phyloP scores from a whole-genome alignment of 108 stramenopile genomes.

The Cylindrotheca fusiformis region DNA sequence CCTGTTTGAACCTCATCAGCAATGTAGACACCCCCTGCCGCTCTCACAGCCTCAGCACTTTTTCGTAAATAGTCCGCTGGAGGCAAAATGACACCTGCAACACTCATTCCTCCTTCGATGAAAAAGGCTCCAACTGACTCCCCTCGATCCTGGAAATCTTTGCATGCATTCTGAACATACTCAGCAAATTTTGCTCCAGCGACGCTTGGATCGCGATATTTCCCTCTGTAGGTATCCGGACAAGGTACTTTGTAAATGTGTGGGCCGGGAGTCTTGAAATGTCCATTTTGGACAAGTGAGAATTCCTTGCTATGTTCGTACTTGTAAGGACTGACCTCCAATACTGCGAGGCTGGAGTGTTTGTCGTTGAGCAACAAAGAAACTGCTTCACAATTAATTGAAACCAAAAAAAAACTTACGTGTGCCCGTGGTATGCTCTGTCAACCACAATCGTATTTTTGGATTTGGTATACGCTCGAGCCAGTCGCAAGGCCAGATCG shows the following conservation, averaged over 20 bases:
- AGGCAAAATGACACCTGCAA: slow-evolving; percentile 87
- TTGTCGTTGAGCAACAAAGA: too few relatives aligned
- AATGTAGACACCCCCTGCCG: slow-evolving; percentile 90
- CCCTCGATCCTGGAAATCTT: slow-evolving; percentile 34
- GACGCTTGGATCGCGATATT: slow-evolving; percentile 33
- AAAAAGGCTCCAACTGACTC: slow-evolving; percentile 81
- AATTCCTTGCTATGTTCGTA: slow-evolving; percentile 68
- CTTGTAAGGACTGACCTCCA: slow-evolving; percentile 94
- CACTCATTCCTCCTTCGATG: slow-evolving; percentile 89
- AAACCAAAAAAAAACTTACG: too few relatives aligned
- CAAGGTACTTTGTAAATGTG: slow-evolving; percentile 78
- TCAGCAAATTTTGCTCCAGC: slow-evolving; percentile 60
- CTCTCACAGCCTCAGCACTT: slow-evolving; percentile 74
- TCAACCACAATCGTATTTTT: slow-evolving; percentile 76
- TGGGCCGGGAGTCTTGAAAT: slow-evolving; percentile 31
- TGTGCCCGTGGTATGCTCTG: slow-evolving; percentile 94
- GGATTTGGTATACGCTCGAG: slow-evolving; percentile 57
- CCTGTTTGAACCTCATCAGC: slow-evolving; percentile 98
- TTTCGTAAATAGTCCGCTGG: slow-evolving; percentile 70
- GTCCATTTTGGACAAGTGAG: slow-evolving; percentile 12
- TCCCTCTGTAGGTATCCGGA: slow-evolving; percentile 87
- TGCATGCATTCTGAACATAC: slow-evolving; percentile 66
- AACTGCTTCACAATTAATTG: too few relatives aligned
- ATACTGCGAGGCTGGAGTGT: slow-evolving; percentile 28
- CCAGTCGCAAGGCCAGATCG: slow-evolving; percentile 94